These are phyloP conservation scores for Penicillium atrosanguineum DNA, from an alignment of 495 filamentous ascomycete species.

Conservation along the genomic window DNA sequence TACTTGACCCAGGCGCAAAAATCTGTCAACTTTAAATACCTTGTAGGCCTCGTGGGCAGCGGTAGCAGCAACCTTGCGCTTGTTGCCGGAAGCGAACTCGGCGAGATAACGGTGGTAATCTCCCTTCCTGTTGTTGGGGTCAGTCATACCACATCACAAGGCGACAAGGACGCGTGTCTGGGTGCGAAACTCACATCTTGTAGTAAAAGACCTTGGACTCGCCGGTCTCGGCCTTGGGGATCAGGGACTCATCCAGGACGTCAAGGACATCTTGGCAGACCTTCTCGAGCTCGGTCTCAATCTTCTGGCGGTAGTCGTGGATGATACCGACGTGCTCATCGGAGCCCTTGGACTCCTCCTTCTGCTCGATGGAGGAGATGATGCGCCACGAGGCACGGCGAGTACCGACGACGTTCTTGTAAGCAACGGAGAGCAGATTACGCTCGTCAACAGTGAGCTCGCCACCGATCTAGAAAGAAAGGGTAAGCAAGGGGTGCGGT, in stretches of 20 bases:
- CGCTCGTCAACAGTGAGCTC: constrained; percentile 94
- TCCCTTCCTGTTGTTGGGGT: constrained; percentile 76
- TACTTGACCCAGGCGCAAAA: background rate
- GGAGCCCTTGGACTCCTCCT: constrained; percentile 99
- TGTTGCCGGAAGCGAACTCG: constrained; percentile 97
- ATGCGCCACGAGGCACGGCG: constrained; percentile 99
- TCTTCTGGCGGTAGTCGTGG: constrained; percentile 98
- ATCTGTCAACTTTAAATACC: constrained; percentile 50
- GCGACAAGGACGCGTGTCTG: background rate
- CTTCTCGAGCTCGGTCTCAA: constrained; percentile 95
- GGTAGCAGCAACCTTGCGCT: constrained; percentile 96
- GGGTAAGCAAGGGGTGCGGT: constrained; percentile 25
- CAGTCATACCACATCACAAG: background rate
- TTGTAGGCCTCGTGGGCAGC: constrained; percentile 99
- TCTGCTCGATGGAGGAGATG: constrained; percentile 99
- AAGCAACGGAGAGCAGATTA: constrained; percentile 97
- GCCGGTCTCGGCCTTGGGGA: constrained; percentile 95
- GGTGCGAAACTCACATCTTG: constrained; percentile 80
- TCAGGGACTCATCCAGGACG: constrained; percentile 91
- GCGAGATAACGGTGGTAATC: constrained; percentile 99
- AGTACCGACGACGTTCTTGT: constrained; percentile 99
- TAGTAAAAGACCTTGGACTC: constrained; percentile 99
- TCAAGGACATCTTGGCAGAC: constrained; percentile 98
- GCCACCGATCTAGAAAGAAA: constrained; percentile 69
- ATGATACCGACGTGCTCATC: constrained; percentile 96